These are phyloP conservation scores for Dichotomocladium elegans DNA, from an alignment of 371 early-diverging fungal species.

Conservation along the genomic window DNA sequence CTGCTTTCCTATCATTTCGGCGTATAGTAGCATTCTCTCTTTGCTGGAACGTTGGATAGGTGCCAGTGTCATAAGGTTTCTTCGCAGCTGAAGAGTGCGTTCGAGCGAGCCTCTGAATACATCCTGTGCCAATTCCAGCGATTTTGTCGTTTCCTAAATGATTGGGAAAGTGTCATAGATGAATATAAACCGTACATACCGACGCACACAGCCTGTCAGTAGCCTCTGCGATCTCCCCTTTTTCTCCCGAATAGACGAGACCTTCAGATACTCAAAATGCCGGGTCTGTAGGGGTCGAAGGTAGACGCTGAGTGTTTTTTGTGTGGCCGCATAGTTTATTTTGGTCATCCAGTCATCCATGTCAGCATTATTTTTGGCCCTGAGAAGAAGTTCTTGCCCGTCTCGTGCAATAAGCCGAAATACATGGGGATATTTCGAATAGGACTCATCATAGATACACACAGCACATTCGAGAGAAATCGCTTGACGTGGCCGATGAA, in stretches of 20 bases:
- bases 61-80: conserved; percentile 61
- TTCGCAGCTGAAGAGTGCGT: conserved; percentile 56
- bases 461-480: conserved; percentile 65
- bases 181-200: too few relatives aligned
- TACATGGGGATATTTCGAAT: conserved; percentile 71
- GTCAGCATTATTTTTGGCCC: conserved; percentile 59
- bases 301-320: conserved; percentile 64
- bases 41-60: conserved; percentile 63
- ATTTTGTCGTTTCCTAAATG: not conserved
- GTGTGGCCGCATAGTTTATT: conserved; percentile 75
- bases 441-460: conserved; percentile 63
- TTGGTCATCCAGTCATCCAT: conserved; percentile 82
- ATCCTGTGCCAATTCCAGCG: conserved; percentile 18
- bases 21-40: conserved; percentile 53
- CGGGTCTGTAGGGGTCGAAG: conserved; percentile 24
- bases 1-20: conserved; percentile 49
- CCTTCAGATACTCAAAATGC: not conserved
- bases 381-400: conserved; percentile 68
- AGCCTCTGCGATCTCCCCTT: too few relatives aligned
- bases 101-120: conserved; percentile 37
- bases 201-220: too few relatives aligned
- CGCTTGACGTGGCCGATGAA: conserved; percentile 43
- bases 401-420: conserved; percentile 69
- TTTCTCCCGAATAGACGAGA: too few relatives aligned
- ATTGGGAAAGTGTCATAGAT: too few relatives aligned